Conservation (phyloP, 2,329 filamentous ascomycete species). For the Lojkania enalia region DNA sequence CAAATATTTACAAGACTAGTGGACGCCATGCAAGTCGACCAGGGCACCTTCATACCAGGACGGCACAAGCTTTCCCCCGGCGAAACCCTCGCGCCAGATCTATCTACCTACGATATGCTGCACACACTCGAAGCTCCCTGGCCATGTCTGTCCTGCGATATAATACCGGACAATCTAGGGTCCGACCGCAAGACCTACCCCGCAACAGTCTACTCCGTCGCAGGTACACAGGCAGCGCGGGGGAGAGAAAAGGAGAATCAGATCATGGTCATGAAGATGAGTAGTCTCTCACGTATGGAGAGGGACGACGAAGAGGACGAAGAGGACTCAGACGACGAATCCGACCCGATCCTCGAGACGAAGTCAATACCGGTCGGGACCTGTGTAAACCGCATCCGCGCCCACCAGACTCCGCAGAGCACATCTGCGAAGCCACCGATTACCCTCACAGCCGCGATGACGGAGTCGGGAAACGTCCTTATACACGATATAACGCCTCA, state of each 20-base stretch:
- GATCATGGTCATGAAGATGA: conserved; percentile 95
- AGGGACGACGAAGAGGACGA: conserved; percentile 69
- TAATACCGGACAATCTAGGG: conserved; percentile 82
- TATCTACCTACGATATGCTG: conserved; percentile 96
- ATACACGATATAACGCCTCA: conserved; percentile 95
- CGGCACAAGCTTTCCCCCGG: conserved; percentile 88
- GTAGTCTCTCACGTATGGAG: conserved; percentile 86
- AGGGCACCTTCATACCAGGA: conserved; percentile 93
- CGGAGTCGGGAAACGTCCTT: conserved; percentile 82
- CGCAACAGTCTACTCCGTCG: conserved; percentile 91
- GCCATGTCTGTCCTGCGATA: conserved; percentile 96
- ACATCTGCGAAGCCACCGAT: conserved; percentile 73
- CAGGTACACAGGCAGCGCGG: conserved; percentile 87
- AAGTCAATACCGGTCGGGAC: conserved; percentile 83
- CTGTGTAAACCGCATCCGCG: conserved; percentile 91
- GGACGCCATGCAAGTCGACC: conserved; percentile 89
- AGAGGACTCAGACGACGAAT: conserved; percentile 68
- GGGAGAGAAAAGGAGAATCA: conserved; percentile 81
- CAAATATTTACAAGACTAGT: not conserved
- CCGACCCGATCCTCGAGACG: conserved; percentile 92
- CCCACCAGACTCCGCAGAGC: conserved; percentile 74
- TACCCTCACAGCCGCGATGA: conserved; percentile 88
- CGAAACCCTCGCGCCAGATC: conserved; percentile 87
- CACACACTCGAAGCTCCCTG: conserved; percentile 92
- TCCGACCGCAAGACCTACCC: conserved; percentile 92